These are phyloP conservation scores for Cokeromyces recurvatus DNA, from an alignment of 371 early-diverging fungal genomes.

Conservation along the genomic window DNA sequence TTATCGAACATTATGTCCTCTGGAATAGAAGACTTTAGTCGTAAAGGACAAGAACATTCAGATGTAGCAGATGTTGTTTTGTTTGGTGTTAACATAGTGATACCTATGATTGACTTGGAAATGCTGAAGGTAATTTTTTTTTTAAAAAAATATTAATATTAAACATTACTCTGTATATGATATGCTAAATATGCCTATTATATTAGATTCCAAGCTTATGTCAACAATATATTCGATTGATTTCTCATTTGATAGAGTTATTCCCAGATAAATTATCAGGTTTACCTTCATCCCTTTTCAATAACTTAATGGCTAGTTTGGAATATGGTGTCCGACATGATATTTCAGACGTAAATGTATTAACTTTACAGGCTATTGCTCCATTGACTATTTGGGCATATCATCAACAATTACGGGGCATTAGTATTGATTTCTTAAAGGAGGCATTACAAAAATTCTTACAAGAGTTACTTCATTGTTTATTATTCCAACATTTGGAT, in stretches of 20 bases:
- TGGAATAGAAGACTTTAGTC: conserved; percentile 53
- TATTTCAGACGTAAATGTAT: conserved; percentile 56
- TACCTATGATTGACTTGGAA: conserved; percentile 67
- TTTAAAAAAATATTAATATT: too few relatives aligned
- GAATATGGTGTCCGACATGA: conserved; percentile 62
- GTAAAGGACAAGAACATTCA: conserved; percentile 6
- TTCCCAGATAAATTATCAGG: conserved; percentile 63
- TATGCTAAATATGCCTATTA: too few relatives aligned
- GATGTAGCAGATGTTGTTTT: conserved; percentile 64
- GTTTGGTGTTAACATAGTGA: conserved; percentile 61
- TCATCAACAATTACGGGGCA: conserved; percentile 25
- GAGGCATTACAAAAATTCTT: conserved; percentile 53
- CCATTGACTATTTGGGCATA: conserved; percentile 53
- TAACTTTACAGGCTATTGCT: conserved; percentile 60
- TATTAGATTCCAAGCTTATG: conserved; percentile 65
- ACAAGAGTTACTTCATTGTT: conserved; percentile 43
- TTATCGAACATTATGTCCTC: conserved; percentile 58
- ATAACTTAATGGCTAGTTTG: conserved; percentile 60
- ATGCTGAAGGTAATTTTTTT: conserved; percentile 73
- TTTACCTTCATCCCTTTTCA: conserved; percentile 51
- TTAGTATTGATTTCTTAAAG: conserved; percentile 27
- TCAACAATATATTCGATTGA: conserved; percentile 62
- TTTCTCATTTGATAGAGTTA: conserved; percentile 59
- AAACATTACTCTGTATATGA: too few relatives aligned
- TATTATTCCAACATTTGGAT: conserved; percentile 61